These are phyloP conservation scores for Eucalyptus cladocalyx DNA, from an alignment of 345 rosid species.

Conservation along the genomic window DNA sequence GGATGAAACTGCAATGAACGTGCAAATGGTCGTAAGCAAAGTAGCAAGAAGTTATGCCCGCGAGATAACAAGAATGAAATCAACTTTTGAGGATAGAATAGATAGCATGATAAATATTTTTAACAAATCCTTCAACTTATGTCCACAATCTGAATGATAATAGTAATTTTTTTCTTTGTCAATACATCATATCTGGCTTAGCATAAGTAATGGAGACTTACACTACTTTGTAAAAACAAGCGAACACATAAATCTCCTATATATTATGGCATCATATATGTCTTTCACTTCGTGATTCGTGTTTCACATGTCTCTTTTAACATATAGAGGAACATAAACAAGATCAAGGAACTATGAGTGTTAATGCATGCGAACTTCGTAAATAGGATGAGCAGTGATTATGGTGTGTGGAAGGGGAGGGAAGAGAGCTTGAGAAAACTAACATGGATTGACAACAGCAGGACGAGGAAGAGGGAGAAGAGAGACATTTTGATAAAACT, in stretches of 20 bases:
- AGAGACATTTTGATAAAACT: not conserved
- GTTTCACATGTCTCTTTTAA: not conserved
- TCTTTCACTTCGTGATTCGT: not conserved
- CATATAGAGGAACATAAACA: not conserved
- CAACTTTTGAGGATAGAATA: not conserved
- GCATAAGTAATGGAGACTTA: not conserved
- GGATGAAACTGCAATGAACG: not conserved
- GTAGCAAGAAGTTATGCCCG: not conserved
- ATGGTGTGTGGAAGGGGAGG: not conserved
- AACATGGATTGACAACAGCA: conserved; percentile 11
- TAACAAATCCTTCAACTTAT: not conserved
- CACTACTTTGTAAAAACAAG: not conserved
- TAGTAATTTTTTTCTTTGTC: not conserved
- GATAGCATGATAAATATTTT: not conserved
- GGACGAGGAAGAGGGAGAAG: not conserved
- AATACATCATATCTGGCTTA: not conserved
- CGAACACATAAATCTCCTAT: not conserved
- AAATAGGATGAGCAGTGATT: not conserved
- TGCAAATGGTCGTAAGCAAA: not conserved
- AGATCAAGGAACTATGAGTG: not conserved
- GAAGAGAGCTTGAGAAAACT: not conserved
- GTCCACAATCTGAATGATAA: not conserved
- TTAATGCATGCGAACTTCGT: not conserved
- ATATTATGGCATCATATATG: not conserved
- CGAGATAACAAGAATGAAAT: not conserved